Base-by-base conservation (phyloP, 2,329 filamentous ascomycete species). In the Periconia sp. region DNA sequence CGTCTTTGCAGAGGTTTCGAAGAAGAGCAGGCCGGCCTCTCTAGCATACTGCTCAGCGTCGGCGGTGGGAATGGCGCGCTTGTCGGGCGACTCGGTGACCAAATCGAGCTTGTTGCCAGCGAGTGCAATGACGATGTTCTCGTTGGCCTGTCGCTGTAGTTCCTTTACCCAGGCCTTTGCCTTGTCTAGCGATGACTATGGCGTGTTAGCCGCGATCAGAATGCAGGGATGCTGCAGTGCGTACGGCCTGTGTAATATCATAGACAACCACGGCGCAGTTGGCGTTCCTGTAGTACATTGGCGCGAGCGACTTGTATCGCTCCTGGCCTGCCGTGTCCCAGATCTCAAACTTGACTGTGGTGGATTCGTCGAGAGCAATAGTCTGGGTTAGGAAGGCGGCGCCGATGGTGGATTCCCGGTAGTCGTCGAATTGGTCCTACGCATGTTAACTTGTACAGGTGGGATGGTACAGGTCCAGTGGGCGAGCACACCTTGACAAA, bases 81-180 rank as follows among this genome's bases (percentile, higher is more conserved):
- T 97, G 71, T 96, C 92, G 34, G 92, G 92, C 69, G 89, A 88
- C 67, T 96, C 92, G 52, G 85, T 92, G 51, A 96, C 94, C 59
- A 99, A 78, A 81, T 99, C 94, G 36, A 39, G 36, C 36, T 39
- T 63, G 56, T 99, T 97, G 10, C 45, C 45, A 28, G 45, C 45
- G 25, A 48, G 85, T 33, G 94, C 94, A 66, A 99, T 99, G 73
- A 99, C 92, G 72, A 99, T 99, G 75, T 97, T 97, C 75, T 99
- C 94, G 78, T 97, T 99, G 52, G 95, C 94, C 76, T 99, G 94
- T 69, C 94, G 87, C 74, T 99, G 94, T 41, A 99, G 85, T 72
- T 99, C 94, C 77, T 97, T 97, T 46, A 99, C 92, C 94, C 94
- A 99, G 31, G 92, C 88, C 75, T 99, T 99, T 60, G 95, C 95